These are phyloP conservation scores for Mangifera indica DNA, from an alignment of 345 rosid genomes.

Conservation along the genomic window DNA sequence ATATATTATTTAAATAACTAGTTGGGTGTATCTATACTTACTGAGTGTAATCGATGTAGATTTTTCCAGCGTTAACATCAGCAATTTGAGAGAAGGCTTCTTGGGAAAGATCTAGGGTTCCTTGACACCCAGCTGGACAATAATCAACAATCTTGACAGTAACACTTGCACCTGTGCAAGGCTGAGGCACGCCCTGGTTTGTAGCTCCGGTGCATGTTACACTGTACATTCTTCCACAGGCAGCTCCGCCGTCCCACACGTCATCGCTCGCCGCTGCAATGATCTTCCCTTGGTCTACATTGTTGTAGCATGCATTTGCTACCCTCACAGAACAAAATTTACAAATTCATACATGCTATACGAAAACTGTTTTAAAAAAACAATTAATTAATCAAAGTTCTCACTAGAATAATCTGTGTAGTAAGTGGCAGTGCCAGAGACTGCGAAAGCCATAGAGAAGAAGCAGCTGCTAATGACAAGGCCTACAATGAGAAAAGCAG, in stretches of 20 bases:
- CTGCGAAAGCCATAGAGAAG: neutral
- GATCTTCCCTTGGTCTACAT: slow-evolving; percentile 10
- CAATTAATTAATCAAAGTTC: neutral
- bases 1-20: no score
- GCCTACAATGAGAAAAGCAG: neutral
- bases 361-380: neutral
- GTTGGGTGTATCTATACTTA: slow-evolving; percentile 14
- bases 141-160: slow-evolving; percentile 12
- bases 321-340: neutral
- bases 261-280: slow-evolving; percentile 19
- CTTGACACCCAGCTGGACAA: slow-evolving; percentile 21
- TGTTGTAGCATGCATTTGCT: slow-evolving; percentile 28
- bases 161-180: slow-evolving; percentile 15
- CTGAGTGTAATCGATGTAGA: slow-evolving; percentile 28
- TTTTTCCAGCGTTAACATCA: slow-evolving; percentile 21
- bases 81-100: slow-evolving; percentile 39
- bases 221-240: slow-evolving; percentile 13
- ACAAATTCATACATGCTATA: neutral
- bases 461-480: neutral
- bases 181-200: neutral
- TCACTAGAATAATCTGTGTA: neutral
- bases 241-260: slow-evolving; percentile 17
- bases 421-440: neutral
- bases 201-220: slow-evolving; percentile 14
- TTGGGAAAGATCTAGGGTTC: slow-evolving; percentile 29